Evolutionary conservation across 805 yeast genomes (phyloP).

Genomic region (Kazachstania viticola): DNA sequence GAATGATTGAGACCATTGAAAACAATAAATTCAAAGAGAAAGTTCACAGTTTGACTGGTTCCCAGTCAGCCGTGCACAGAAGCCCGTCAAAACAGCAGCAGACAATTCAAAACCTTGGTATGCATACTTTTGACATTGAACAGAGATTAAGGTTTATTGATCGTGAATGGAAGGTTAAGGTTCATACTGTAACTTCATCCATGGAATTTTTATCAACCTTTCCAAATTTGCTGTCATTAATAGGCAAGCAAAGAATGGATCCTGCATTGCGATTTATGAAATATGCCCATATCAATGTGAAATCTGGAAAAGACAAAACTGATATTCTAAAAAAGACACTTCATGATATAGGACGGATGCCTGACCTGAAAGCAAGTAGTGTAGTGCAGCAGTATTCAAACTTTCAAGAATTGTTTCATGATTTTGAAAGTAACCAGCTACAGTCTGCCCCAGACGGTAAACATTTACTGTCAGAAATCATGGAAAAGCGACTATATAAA

Average conservation of each 20-base stretch:
- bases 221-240: slow-evolving; percentile 44
- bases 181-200: slow-evolving; percentile 33
- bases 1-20: slow-evolving; percentile 33
- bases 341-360: slow-evolving; percentile 47
- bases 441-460: slow-evolving; percentile 34
- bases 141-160: slow-evolving; percentile 34
- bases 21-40: slow-evolving; percentile 34
- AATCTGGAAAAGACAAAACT: slow-evolving; percentile 39
- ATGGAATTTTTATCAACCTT: slow-evolving; percentile 41
- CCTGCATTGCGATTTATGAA: slow-evolving; percentile 42
- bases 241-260: slow-evolving; percentile 43
- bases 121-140: slow-evolving; percentile 28
- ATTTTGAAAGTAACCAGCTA: slow-evolving; percentile 25
- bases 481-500: slow-evolving; percentile 36
- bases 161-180: slow-evolving; percentile 35
- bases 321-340: slow-evolving; percentile 40
- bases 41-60: slow-evolving; percentile 12
- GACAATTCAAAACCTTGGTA: slow-evolving; percentile 7
- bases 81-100: slow-evolving; percentile 7
- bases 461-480: slow-evolving; percentile 37
- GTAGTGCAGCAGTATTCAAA: slow-evolving; percentile 32
- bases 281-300: slow-evolving; percentile 45
- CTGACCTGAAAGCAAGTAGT: slow-evolving; percentile 37
- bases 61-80: background rate
- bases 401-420: slow-evolving; percentile 24